Percentiles rank a stretch among this genome's conserved stretches.
These are phyloP conservation scores for Tieghemostelium lacteum DNA, from an alignment of 78 protist genomes.

Conservation along the genomic window DNA sequence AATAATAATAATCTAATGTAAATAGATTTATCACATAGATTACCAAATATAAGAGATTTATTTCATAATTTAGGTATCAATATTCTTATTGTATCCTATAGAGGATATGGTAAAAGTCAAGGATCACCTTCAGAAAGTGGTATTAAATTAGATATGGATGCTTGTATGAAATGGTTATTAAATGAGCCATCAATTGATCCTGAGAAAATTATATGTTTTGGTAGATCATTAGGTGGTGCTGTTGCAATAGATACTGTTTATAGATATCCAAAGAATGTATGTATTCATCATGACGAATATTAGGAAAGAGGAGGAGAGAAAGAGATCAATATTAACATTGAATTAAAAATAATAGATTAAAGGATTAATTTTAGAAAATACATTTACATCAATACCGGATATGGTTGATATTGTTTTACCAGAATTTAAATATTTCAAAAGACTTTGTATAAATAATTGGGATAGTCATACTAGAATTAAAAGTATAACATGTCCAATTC, in stretches of 20 bases:
- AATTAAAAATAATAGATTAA: conserved; percentile 12
- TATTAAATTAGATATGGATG: conserved; percentile 65
- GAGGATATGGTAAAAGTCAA: conserved; percentile 74
- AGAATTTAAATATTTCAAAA: conserved; percentile 37
- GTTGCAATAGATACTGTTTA: conserved; percentile 49
- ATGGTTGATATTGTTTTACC: conserved; percentile 77
- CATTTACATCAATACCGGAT: conserved; percentile 68
- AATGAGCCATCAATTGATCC: conserved; percentile 20
- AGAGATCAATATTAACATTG: background rate
- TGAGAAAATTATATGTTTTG: conserved; percentile 22
- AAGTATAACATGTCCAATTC: conserved; percentile 15
- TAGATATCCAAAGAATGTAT: conserved; percentile 52
- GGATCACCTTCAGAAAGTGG: conserved; percentile 61
- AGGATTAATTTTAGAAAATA: conserved; percentile 67
- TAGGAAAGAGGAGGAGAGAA: background rate
- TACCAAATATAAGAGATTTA: conserved; percentile 56
- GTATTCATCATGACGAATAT: background rate
- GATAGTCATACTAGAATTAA: background rate
- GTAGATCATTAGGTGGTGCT: conserved; percentile 76
- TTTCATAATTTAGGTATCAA: conserved; percentile 32
- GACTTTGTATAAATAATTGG: conserved; percentile 50
- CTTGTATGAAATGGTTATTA: conserved; percentile 46
- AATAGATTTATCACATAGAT: conserved; percentile 60
- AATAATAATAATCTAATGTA: background rate
- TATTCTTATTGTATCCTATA: conserved; percentile 54